These are phyloP conservation scores for Fagus crenata DNA, from an alignment of 306 rosid genomes.

Conservation along the genomic window DNA sequence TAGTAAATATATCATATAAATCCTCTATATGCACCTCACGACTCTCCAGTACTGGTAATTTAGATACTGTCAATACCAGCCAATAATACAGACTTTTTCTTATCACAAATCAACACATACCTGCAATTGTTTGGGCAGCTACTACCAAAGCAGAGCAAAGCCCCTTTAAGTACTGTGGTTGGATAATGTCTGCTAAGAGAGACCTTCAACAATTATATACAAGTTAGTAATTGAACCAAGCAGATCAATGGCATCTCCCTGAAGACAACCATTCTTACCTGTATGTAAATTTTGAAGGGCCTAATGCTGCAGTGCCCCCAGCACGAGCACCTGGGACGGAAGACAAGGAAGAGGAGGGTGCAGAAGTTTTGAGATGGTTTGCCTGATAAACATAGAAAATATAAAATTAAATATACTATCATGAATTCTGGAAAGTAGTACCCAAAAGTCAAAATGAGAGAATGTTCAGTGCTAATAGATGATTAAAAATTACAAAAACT, in stretches of 20 bases:
- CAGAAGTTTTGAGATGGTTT: slow-evolving; percentile 58
- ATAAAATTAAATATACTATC: slow-evolving; percentile 3
- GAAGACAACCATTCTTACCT: slow-evolving; percentile 54
- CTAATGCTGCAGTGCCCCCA: slow-evolving; percentile 55
- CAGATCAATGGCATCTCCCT: slow-evolving; percentile 19
- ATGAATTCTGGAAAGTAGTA: not conserved
- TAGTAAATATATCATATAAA: not conserved
- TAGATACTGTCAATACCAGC: not conserved
- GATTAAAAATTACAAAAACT: not conserved
- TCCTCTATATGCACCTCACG: not conserved
- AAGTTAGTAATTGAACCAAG: slow-evolving; percentile 41
- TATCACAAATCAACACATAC: slow-evolving; percentile 40
- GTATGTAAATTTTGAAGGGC: slow-evolving; percentile 81
- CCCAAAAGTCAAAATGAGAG: not conserved
- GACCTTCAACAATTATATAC: slow-evolving; percentile 63
- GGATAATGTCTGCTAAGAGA: slow-evolving; percentile 94
- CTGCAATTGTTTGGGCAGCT: slow-evolving; percentile 79
- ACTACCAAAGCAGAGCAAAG: slow-evolving; percentile 92
- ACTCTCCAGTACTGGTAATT: not conserved
- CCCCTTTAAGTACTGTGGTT: slow-evolving; percentile 90
- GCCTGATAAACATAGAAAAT: slow-evolving; percentile 50
- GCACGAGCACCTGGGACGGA: slow-evolving; percentile 58
- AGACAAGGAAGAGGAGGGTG: slow-evolving; percentile 54
- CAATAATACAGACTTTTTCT: not conserved
- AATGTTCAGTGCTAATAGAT: slow-evolving; percentile 9